Base-by-base conservation (phyloP, 108 stramenopile genomes). In the Nitzschia palea region DNA sequence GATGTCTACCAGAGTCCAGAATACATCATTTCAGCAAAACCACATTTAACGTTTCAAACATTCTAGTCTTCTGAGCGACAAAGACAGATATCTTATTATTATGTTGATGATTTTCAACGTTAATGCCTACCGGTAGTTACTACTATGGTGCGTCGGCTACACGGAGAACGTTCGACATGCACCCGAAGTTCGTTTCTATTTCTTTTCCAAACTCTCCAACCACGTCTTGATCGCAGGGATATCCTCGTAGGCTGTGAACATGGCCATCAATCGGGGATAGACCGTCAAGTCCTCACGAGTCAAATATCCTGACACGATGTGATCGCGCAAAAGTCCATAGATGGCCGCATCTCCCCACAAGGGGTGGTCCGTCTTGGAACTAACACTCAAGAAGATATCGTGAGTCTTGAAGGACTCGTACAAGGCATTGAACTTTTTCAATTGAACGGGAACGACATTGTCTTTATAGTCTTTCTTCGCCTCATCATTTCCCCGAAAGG, bases 261-360 rank as follows among this genome's bases (percentile, higher is more conserved):
- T 51, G 27, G 43, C 18, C 31, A 12, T 17, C 48, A 70, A 61
- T 14, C 33, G 18, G 9, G 42, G 31, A 35, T 70, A 70, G 3
- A 27, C n/a, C 6, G 23, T 30, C 35, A 66, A 22, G 23, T 66
- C 65, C 4, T 66, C 65, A 6, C 14, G 15, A 4, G 45, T 25
- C 9, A 59, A 47, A n/a, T 62, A 61, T 2, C 31, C 47, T 4
- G 57, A 34, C 18, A 59, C 2, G 9, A 70, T 51, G 29, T 70
- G 31, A 37, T 70, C 69, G 32, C 58, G 58, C 32, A 70, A 36
- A 23, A 70, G 23, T 9, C 57, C 58, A 36, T 43, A 70, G 17
- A 60, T 4, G 33, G 69, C 69, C 9, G 58, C 69, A 60, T 70
- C 69, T 22, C 59, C 69, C 69, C 69, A 70, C 28, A 70, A 33